phyloP scores from a whole-genome alignment of 768 basidiomycete species.

The Macrolepiota albuminosa region DNA sequence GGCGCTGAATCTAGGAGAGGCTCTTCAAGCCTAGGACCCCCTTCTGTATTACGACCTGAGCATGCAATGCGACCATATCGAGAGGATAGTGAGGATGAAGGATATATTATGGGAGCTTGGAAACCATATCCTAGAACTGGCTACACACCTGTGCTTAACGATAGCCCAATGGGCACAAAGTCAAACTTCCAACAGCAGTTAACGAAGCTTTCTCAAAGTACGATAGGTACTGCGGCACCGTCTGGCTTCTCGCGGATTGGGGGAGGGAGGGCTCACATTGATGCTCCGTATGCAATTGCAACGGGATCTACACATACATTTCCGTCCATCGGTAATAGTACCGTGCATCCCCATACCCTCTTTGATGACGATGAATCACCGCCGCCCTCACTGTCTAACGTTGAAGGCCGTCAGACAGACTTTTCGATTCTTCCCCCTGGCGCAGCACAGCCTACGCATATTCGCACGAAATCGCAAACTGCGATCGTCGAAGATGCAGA shows the following conservation, averaged over 20 bases:
- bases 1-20: slow-evolving; percentile 38
- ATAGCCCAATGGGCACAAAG: slow-evolving; percentile 19
- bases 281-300: slow-evolving; percentile 78
- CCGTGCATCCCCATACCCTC: slow-evolving; percentile 16
- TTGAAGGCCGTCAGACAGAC: slow-evolving; percentile 34
- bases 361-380: slow-evolving; percentile 35
- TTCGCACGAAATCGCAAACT: slow-evolving; percentile 76
- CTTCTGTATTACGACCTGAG: slow-evolving; percentile 74
- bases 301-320: slow-evolving; percentile 60
- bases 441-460: slow-evolving; percentile 61
- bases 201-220: slow-evolving; percentile 17
- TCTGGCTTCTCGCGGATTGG: slow-evolving; percentile 85
- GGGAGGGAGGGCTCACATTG: slow-evolving; percentile 83
- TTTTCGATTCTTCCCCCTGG: slow-evolving; percentile 45
- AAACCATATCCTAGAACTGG: slow-evolving; percentile 60
- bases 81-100: slow-evolving; percentile 79
- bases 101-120: slow-evolving; percentile 96
- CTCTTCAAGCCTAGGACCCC: slow-evolving; percentile 54
- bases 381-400: slow-evolving; percentile 49
- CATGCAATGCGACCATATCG: slow-evolving; percentile 71
- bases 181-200: slow-evolving; percentile 10
- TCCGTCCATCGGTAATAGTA: slow-evolving; percentile 54
- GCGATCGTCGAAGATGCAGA: slow-evolving; percentile 73
- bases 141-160: slow-evolving; percentile 40
- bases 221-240: slow-evolving; percentile 12